phyloP scores from a whole-genome alignment of 2,329 filamentous ascomycete genomes.

The Gyromitra esculenta region DNA sequence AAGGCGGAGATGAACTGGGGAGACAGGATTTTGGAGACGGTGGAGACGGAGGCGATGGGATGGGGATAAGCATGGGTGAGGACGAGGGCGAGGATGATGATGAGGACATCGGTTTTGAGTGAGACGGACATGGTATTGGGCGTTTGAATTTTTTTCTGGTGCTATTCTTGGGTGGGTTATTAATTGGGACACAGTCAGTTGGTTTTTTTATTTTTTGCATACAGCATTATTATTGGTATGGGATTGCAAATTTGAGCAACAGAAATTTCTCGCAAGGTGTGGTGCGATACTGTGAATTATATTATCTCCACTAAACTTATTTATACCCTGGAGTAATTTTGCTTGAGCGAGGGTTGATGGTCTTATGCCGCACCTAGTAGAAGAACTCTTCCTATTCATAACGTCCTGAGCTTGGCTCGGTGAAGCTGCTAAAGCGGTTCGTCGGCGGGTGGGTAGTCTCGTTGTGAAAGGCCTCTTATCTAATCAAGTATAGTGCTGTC shows the following conservation, averaged over 20 bases:
- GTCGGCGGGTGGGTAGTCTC: too few relatives aligned
- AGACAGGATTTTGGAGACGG: not conserved
- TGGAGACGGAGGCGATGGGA: not conserved
- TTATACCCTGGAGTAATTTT: too few relatives aligned
- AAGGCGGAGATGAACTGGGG: not conserved
- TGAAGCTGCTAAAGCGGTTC: too few relatives aligned
- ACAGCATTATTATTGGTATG: not conserved
- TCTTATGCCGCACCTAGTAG: too few relatives aligned
- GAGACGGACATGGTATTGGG: not conserved
- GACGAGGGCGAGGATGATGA: constrained; percentile 14
- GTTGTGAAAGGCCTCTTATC: too few relatives aligned
- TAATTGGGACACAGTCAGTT: not conserved
- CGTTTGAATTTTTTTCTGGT: not conserved
- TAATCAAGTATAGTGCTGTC: too few relatives aligned
- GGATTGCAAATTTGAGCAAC: not conserved
- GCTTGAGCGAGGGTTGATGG: too few relatives aligned
- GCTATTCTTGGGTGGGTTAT: not conserved
- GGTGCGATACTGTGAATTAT: too few relatives aligned
- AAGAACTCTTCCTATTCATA: too few relatives aligned
- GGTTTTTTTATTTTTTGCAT: not conserved
- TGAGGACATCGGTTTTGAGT: constrained; percentile 20
- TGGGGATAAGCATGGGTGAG: constrained; percentile 9
- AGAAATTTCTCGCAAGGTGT: too few relatives aligned
- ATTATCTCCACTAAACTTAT: too few relatives aligned
- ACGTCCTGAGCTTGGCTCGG: too few relatives aligned